A percentile compares a stretch with the other conserved stretches of the same genome.
Conservation (phyloP, 2,329 filamentous ascomycete genomes). For the Fusarium acutatum region DNA sequence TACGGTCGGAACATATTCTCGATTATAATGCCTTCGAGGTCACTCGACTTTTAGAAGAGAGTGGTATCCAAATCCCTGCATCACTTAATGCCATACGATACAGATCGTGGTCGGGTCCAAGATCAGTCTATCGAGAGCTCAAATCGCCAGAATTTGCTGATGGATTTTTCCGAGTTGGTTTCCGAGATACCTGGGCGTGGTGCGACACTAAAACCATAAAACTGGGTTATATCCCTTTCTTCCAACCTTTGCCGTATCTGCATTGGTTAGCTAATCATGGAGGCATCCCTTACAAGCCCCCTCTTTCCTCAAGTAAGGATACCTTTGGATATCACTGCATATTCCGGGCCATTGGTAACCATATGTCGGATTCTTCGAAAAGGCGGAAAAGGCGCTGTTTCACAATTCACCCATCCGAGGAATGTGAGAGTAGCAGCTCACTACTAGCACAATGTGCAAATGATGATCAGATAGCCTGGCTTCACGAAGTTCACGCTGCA, state of each 20-base stretch:
- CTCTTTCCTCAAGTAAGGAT: accelerated
- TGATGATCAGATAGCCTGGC: neutral
- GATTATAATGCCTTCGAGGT: neutral
- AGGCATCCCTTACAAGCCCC: accelerated
- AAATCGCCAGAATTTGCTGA: accelerated
- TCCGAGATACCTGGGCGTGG: neutral
- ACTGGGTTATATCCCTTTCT: too few relatives aligned
- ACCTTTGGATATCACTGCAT: accelerated
- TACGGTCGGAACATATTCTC: accelerated
- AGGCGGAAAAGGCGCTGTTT: too few relatives aligned
- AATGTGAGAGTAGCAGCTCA: too few relatives aligned
- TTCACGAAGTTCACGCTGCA: neutral
- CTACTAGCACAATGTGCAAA: accelerated
- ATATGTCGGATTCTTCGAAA: too few relatives aligned
- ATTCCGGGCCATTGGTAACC: neutral
- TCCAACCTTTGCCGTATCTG: neutral
- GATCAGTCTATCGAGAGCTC: accelerated
- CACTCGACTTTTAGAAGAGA: neutral
- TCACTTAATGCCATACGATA: neutral
- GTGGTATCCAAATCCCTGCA: accelerated
- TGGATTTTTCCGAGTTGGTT: accelerated
- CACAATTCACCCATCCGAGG: too few relatives aligned
- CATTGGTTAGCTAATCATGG: neutral
- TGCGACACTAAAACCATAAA: accelerated
- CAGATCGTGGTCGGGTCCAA: too few relatives aligned